Percentiles rank a stretch among this genome's conserved stretches.
phyloP scores from a whole-genome alignment of 108 stramenopile species.

The Bacterosira constricta region DNA sequence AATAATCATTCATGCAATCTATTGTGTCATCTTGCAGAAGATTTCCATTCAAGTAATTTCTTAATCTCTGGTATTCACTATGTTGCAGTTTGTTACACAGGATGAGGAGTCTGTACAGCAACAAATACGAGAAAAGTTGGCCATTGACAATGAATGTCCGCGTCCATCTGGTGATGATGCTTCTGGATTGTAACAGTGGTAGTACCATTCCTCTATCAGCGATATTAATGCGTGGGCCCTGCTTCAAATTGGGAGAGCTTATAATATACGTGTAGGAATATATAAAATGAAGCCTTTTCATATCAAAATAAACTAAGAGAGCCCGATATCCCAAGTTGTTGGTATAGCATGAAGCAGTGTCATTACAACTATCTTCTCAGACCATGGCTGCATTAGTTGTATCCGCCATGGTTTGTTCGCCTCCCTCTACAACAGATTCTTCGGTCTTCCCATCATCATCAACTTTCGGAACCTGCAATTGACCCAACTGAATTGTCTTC shows the following conservation, averaged over 20 bases:
- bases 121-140: constrained; percentile 15
- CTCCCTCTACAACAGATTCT: background rate
- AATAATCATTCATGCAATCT: too few relatives aligned
- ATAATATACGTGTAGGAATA: too few relatives aligned
- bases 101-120: constrained; percentile 48
- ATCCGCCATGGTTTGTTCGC: background rate
- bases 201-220: too few relatives aligned
- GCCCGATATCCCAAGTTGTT: background rate
- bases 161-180: too few relatives aligned
- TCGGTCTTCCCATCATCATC: background rate
- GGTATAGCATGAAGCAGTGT: background rate
- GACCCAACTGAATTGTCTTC: background rate
- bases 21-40: too few relatives aligned
- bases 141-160: background rate
- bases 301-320: background rate
- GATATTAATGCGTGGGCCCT: too few relatives aligned
- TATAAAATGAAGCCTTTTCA: too few relatives aligned
- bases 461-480: background rate
- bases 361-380: background rate
- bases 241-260: too few relatives aligned
- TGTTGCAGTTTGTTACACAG: constrained; percentile 25
- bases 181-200: too few relatives aligned
- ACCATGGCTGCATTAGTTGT: background rate
- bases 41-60: too few relatives aligned
- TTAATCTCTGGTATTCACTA: too few relatives aligned